Evolutionary conservation across 805 yeast species (phyloP).

Genomic region (Candida endomychidarum): DNA sequence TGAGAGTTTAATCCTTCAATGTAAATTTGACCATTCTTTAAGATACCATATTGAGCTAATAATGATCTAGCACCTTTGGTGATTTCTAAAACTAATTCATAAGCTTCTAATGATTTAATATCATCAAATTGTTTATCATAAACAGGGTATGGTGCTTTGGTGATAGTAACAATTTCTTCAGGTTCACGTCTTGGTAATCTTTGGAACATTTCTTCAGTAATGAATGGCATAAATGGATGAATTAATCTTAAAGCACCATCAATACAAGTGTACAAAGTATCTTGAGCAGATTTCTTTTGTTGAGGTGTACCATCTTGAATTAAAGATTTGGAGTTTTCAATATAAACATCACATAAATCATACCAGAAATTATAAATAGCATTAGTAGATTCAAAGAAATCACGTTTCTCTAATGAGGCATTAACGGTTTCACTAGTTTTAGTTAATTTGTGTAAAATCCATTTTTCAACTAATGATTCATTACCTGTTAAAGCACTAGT

Average conservation of each 20-base stretch:
- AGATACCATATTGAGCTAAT: conserved; percentile 83
- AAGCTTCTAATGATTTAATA: conserved; percentile 64
- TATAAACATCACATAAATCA: conserved; percentile 95
- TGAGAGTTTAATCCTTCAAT: conserved; percentile 64
- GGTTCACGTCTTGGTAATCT: conserved; percentile 85
- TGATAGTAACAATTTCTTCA: conserved; percentile 70
- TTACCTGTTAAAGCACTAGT: conserved; percentile 63
- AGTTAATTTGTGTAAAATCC: conserved; percentile 89
- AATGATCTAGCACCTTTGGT: conserved; percentile 91
- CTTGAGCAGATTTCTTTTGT: conserved; percentile 87
- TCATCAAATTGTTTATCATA: conserved; percentile 62
- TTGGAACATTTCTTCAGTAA: conserved; percentile 99
- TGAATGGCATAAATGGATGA: conserved; percentile 98
- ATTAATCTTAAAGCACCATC: conserved; percentile 89
- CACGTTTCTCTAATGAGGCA: conserved; percentile 74
- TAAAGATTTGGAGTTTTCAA: conserved; percentile 92
- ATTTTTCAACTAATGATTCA: conserved; percentile 90
- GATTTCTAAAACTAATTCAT: conserved; percentile 80
- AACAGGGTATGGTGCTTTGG: conserved; percentile 76
- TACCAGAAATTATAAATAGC: conserved; percentile 94
- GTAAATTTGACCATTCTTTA: conserved; percentile 83
- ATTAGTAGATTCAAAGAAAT: conserved; percentile 84
- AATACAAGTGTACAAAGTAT: conserved; percentile 88
- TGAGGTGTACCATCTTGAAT: conserved; percentile 86
- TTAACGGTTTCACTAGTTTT: conserved; percentile 64